Evolutionary conservation across 257 asterid species (phyloP).

Genomic region (Ajuga chamaepitys): DNA sequence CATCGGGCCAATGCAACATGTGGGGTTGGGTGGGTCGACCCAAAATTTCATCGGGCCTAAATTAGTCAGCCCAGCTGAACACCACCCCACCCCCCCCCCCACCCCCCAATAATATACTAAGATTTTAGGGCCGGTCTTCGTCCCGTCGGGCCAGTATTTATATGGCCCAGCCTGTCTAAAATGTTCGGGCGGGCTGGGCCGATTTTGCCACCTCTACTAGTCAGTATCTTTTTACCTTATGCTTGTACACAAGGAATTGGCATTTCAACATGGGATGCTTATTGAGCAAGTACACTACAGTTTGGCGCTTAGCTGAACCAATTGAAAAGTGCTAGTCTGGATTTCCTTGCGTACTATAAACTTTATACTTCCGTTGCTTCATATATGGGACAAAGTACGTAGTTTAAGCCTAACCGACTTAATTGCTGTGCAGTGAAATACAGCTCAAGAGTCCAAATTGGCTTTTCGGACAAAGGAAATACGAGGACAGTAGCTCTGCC

Average conservation of each 20-base stretch:
- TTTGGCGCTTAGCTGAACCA: neutral
- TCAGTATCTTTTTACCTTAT: neutral
- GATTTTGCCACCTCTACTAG: too few species aligned
- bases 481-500: conserved; percentile 51
- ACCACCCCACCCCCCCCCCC: too few species aligned
- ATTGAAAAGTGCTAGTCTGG: neutral
- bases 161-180: too few species aligned
- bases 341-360: neutral
- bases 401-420: neutral
- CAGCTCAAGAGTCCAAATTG: conserved; percentile 97
- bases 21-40: too few species aligned
- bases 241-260: neutral
- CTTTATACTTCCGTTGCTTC: neutral
- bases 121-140: too few species aligned
- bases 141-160: too few species aligned
- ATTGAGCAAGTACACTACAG: neutral
- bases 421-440: conserved; percentile 66
- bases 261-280: neutral
- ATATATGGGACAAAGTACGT: neutral
- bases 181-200: too few species aligned
- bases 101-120: too few species aligned
- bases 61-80: too few species aligned
- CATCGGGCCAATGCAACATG: too few species aligned
- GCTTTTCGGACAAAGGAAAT: conserved; percentile 95
- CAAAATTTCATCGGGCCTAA: too few species aligned